Conservation (phyloP, 1,284 basidiomycete genomes). For the Porogramme epimiltina region DNA sequence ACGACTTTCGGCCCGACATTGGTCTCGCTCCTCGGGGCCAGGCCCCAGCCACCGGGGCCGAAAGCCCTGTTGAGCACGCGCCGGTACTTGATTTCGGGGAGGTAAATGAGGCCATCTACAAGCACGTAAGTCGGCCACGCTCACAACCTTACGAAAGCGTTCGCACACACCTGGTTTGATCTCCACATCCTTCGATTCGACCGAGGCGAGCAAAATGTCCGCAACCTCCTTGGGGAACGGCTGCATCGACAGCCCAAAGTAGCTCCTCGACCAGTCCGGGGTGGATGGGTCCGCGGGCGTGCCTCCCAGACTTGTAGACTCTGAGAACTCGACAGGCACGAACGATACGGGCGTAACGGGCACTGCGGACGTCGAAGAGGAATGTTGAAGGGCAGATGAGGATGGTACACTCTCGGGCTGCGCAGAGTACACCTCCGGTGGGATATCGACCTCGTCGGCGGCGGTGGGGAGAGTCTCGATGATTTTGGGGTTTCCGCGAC, state of each 20-base stretch:
- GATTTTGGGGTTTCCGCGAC: constrained; percentile 21
- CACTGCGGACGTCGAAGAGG: neutral
- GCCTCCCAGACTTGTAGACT: constrained; percentile 7
- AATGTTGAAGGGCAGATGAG: constrained; percentile 18
- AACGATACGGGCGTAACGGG: neutral
- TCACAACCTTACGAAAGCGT: neutral
- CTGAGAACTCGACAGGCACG: constrained; percentile 10
- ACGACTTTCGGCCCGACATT: constrained; percentile 90
- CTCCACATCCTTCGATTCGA: constrained; percentile 84
- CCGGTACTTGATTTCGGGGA: constrained; percentile 99
- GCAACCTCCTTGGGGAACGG: constrained; percentile 82
- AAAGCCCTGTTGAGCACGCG: constrained; percentile 93
- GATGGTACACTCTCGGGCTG: constrained; percentile 30
- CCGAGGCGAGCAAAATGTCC: constrained; percentile 73
- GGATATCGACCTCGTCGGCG: constrained; percentile 21
- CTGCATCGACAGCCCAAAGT: constrained; percentile 77
- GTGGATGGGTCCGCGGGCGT: constrained; percentile 15
- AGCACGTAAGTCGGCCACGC: neutral
- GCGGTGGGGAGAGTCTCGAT: constrained; percentile 5
- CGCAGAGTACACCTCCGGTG: constrained; percentile 16
- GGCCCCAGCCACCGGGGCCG: constrained; percentile 96
- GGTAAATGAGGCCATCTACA: constrained; percentile 90
- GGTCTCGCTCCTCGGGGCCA: constrained; percentile 92
- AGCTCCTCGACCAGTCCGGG: constrained; percentile 87
- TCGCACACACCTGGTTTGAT: constrained; percentile 82